Base-by-base conservation (phyloP, 2,329 filamentous ascomycete genomes). In the Laburnicola sp. region DNA sequence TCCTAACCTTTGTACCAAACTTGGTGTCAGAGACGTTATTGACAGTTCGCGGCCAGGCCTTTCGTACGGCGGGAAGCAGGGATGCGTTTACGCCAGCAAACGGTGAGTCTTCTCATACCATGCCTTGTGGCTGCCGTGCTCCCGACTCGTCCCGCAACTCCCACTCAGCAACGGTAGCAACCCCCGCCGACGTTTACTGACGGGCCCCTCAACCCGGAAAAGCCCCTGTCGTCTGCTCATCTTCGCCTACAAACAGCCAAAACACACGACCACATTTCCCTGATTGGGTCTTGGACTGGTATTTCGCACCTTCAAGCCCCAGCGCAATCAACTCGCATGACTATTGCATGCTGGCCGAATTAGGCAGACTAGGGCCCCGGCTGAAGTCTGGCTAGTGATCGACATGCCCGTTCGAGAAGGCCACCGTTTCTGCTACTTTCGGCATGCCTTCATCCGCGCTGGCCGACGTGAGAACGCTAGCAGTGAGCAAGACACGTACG, bases 21-120 rank as follows among this genome's bases (percentile, higher is more conserved):
- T n/a, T 40, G 7, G 35, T 26, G 7, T 8, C 31, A 21, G 27
- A 16, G 25, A 8, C 16, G 44, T 21, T 27, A 31, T 25, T 47
- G 44, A 32, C 4, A 26, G 11, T 32, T 38, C 26, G 36, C 6
- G 25, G 3, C 45, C 8, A 26, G n/a, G 21, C 34, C 5, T 10
- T 10, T 42, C 52, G 11, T 22, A 38, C 53, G 59, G 59, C 64
- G 62, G 63, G 56, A 58, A 63, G 62, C 68, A 69, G 64, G 68
- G 67, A 63, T 71, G 27, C 23, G 45, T 48, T 48, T 53, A 58
- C 59, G 59, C 53, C 56, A 57, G 53, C 57, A 66, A 63, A n/a
- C 65, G 59, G 65, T 47, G 46, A 66, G 55, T 62, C 61, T 68
- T 71, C 65, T 60, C 62, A 65, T 58, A 56, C 46, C 57, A 59